Percentiles rank a stretch among this genome's conserved stretches.
phyloP scores from a whole-genome alignment of 2,329 filamentous ascomycete species.

The Aureobasidium sp. region DNA sequence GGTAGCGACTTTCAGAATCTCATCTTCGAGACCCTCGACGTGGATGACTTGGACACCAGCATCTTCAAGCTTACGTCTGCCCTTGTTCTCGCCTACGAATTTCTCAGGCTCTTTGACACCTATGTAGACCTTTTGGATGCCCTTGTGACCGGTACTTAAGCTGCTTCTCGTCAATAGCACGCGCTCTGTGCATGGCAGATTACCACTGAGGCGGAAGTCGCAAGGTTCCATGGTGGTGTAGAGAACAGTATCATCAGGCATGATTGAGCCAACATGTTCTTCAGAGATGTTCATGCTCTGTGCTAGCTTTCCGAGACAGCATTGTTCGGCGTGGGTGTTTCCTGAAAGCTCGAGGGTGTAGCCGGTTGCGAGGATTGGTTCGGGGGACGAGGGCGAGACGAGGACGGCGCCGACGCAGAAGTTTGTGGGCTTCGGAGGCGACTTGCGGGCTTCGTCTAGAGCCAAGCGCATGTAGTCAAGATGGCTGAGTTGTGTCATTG shows the following conservation, averaged over 20 bases:
- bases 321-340: constrained; percentile 96
- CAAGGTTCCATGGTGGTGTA: constrained; percentile 95
- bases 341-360: constrained; percentile 86
- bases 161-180: constrained; percentile 51
- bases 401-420: constrained; percentile 94
- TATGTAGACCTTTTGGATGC: constrained; percentile 72
- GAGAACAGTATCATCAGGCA: constrained; percentile 54
- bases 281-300: constrained; percentile 38
- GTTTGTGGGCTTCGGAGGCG: constrained; percentile 81
- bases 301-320: constrained; percentile 70
- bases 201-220: constrained; percentile 65
- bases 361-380: constrained; percentile 64
- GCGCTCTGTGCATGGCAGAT: constrained; percentile 69
- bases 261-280: constrained; percentile 45
- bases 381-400: constrained; percentile 34
- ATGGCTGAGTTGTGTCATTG: constrained; percentile 9
- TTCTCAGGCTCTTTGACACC: constrained; percentile 85
- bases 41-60: constrained; percentile 68
- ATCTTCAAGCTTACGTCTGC: constrained; percentile 60
- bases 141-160: constrained; percentile 38
- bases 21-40: constrained; percentile 67
- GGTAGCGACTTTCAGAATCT: constrained; percentile 75
- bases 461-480: constrained; percentile 59
- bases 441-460: constrained; percentile 67
- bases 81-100: constrained; percentile 78